phyloP scores from a whole-genome alignment of 441 rosid species.

The Pelargonium myrrhifolium region DNA sequence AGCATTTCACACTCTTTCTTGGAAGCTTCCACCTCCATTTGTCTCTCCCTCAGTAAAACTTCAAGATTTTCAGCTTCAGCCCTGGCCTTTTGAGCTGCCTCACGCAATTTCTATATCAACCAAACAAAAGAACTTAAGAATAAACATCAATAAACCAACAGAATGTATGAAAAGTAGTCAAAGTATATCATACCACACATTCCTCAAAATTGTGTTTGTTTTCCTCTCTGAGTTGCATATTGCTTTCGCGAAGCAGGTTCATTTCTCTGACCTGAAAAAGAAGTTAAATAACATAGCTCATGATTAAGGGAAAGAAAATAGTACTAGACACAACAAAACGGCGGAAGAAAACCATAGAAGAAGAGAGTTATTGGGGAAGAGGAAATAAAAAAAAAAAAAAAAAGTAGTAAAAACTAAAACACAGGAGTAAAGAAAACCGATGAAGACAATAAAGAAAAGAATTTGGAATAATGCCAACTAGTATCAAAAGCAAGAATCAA shows the following conservation, averaged over 20 bases:
- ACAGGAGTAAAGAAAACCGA: not conserved
- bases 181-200: constrained; percentile 56
- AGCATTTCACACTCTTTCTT: constrained; percentile 68
- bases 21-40: constrained; percentile 60
- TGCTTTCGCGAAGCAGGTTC: constrained; percentile 93
- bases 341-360: not conserved
- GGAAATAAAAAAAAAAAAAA: too few species aligned
- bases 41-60: constrained; percentile 50
- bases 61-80: constrained; percentile 47
- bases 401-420: too few species aligned
- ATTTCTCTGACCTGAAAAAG: constrained; percentile 71
- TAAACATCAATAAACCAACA: not conserved
- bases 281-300: not conserved
- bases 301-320: not conserved
- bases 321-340: not conserved
- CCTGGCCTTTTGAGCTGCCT: constrained; percentile 54
- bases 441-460: not conserved
- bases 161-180: constrained; percentile 4
- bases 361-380: too few species aligned
- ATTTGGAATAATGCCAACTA: not conserved
- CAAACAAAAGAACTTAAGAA: not conserved
- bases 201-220: constrained; percentile 95
- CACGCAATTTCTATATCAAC: constrained; percentile 63
- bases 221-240: constrained; percentile 94
- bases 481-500: not conserved